Evolutionary conservation across 805 yeast species (phyloP).

Genomic region (Danielia oregonensis): DNA sequence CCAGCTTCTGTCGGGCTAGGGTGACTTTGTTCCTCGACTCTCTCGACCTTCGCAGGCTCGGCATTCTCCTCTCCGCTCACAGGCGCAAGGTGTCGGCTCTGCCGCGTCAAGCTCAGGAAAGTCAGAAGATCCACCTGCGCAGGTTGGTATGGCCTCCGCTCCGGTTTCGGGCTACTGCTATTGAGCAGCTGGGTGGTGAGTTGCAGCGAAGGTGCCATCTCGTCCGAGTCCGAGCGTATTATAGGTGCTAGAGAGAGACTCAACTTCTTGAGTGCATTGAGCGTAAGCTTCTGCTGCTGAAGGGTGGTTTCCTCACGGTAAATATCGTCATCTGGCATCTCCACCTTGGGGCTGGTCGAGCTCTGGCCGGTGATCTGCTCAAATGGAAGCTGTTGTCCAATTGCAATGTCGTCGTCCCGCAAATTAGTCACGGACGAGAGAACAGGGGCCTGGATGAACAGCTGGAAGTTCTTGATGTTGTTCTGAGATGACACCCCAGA

Average conservation of each 20-base stretch:
- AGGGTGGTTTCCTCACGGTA: slow-evolving; percentile 34
- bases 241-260: slow-evolving; percentile 40
- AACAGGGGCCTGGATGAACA: slow-evolving; percentile 45
- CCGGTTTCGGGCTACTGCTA: slow-evolving; percentile 2
- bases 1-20: neutral
- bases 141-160: slow-evolving; percentile 34
- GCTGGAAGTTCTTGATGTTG: slow-evolving; percentile 34
- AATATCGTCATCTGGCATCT: slow-evolving; percentile 18
- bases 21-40: neutral
- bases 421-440: slow-evolving; percentile 33
- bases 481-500: slow-evolving; percentile 7
- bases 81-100: slow-evolving; percentile 17
- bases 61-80: neutral
- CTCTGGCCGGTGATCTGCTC: slow-evolving; percentile 15
- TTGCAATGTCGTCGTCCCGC: slow-evolving; percentile 29
- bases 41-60: neutral
- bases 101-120: slow-evolving; percentile 43
- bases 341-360: neutral
- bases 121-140: slow-evolving; percentile 44
- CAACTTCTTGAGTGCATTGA: slow-evolving; percentile 41
- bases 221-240: slow-evolving; percentile 24
- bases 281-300: slow-evolving; percentile 40
- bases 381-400: slow-evolving; percentile 42
- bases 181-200: slow-evolving; percentile 3
- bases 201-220: slow-evolving; percentile 6